phyloP scores from a whole-genome alignment of 495 filamentous ascomycete species.

The Talaromyces trachyspermus region DNA sequence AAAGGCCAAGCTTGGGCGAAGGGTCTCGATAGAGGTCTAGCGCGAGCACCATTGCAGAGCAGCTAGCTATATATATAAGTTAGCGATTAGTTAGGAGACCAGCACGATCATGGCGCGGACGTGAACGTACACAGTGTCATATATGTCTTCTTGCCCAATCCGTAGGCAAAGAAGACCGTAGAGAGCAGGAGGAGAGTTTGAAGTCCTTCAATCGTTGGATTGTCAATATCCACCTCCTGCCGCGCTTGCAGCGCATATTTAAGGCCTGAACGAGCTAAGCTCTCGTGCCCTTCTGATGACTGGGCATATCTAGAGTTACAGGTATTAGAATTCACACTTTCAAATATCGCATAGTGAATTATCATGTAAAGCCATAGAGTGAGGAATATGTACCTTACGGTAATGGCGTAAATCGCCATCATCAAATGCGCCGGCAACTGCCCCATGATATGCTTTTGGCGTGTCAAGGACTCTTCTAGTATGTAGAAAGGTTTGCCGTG shows the following conservation, averaged over 20 bases:
- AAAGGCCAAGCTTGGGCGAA: constrained; percentile 47
- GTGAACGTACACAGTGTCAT: constrained; percentile 72
- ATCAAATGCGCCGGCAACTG: constrained; percentile 57
- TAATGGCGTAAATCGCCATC: constrained; percentile 67
- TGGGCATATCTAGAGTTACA: constrained; percentile 56
- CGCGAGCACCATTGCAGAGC: constrained; percentile 72
- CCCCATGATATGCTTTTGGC: constrained; percentile 58
- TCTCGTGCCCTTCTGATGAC: constrained; percentile 52
- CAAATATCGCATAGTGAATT: too few species aligned
- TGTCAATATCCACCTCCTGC: constrained; percentile 64
- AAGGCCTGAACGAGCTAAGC: constrained; percentile 49
- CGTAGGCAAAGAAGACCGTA: constrained; percentile 64
- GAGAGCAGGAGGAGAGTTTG: constrained; percentile 71
- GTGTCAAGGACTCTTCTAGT: constrained; percentile 61
- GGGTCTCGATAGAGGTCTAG: constrained; percentile 69
- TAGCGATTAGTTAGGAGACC: neutral
- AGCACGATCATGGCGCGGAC: too few species aligned
- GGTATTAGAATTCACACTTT: too few species aligned
- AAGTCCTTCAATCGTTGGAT: constrained; percentile 66
- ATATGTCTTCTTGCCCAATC: constrained; percentile 77
- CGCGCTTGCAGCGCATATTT: constrained; percentile 62
- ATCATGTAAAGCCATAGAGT: too few species aligned
- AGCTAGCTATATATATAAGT: constrained; percentile 49
- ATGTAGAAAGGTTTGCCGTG: constrained; percentile 75
- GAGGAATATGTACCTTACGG: constrained; percentile 49